These are phyloP conservation scores for Dactylellina haptotyla DNA, from an alignment of 2,329 filamentous ascomycete species.

Conservation along the genomic window DNA sequence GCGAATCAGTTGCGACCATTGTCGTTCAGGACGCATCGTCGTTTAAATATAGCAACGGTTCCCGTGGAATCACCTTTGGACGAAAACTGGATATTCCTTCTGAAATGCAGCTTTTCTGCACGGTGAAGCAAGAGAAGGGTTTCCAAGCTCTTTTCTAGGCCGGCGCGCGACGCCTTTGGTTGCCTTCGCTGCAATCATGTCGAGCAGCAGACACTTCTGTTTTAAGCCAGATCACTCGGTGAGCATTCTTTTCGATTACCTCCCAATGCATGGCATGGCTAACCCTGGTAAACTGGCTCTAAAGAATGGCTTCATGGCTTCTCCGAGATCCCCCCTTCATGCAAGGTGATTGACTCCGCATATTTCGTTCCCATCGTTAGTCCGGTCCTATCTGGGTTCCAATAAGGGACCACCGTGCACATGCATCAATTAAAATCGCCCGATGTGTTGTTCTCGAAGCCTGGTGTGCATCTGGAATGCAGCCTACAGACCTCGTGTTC, in stretches of 20 bases:
- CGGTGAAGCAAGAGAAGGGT: neutral
- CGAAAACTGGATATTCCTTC: no score
- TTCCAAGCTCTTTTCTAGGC: constrained; percentile 1
- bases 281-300: constrained; percentile 28
- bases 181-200: constrained; percentile 15
- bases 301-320: constrained; percentile 18
- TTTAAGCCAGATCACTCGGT: constrained; percentile 24
- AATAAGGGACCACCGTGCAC: constrained; percentile 43
- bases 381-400: constrained; percentile 30
- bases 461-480: constrained; percentile 12
- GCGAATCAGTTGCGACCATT: constrained; percentile 18
- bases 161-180: constrained; percentile 18
- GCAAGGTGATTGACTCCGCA: constrained; percentile 54
- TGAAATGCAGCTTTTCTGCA: constrained; percentile 27
- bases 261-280: constrained; percentile 21
- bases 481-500: constrained; percentile 7
- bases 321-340: constrained; percentile 33
- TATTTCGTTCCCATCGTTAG: constrained; percentile 11
- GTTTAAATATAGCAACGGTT: constrained; percentile 53
- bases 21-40: constrained; percentile 26
- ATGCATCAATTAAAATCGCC: constrained; percentile 41
- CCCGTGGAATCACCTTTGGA: no score
- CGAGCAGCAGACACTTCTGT: constrained; percentile 21
- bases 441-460: constrained; percentile 54
- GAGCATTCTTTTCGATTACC: constrained; percentile 17